Base-by-base conservation (phyloP, 1,284 basidiomycete genomes). In the Cystobasidiaceae sp. region DNA sequence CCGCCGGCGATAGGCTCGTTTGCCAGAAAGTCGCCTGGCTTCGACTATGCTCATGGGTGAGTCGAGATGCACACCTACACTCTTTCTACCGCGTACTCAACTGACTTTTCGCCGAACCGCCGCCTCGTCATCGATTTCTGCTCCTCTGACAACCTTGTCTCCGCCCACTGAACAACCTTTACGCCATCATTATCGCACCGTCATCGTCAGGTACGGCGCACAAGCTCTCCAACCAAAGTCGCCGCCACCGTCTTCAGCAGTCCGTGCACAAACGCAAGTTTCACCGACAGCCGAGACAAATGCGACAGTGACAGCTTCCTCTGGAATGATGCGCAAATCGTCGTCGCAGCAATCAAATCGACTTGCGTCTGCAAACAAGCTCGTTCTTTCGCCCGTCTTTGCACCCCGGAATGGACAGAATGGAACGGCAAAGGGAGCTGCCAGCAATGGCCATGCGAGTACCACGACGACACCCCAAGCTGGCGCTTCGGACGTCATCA, bases 1-100 rank as follows among this genome's bases (percentile, higher is more conserved):
- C 60, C 60, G 8, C 60, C 60, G 21, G 49, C 60, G 11, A 41
- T 45, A 41, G 60, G 49, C 13, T 23, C 6, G 15, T 54, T 30
- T 30, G 33, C 25, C 34, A 59, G 30, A 33, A 32, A 28, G 49
- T 28, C 21, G 37, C 32, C 4, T 33, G 50, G 28, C 9, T 54
- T 62, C 19, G 48, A 44, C 34, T 62, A 62, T 62, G 60, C 46
- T 30, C 54, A 62, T 50, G 30, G 37, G 60, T 62, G 50, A 62
- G 60, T n/a, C n/a, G n/a, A 52, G n/a, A n/a, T 8, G 13, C 19
- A n/a, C 11, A 39, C 37, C 21, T 30, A 17, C 2, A 15, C 4
- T 11, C n/a, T 27, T 21, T 34, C 57, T 11, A n/a, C 9, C 19
- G 34, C 28, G 25, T n/a, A n/a, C n/a, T n/a, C n/a, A n/a, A n/a